These are phyloP conservation scores for Epichloe scottii DNA, from an alignment of 2,329 filamentous ascomycete species.

Conservation along the genomic window DNA sequence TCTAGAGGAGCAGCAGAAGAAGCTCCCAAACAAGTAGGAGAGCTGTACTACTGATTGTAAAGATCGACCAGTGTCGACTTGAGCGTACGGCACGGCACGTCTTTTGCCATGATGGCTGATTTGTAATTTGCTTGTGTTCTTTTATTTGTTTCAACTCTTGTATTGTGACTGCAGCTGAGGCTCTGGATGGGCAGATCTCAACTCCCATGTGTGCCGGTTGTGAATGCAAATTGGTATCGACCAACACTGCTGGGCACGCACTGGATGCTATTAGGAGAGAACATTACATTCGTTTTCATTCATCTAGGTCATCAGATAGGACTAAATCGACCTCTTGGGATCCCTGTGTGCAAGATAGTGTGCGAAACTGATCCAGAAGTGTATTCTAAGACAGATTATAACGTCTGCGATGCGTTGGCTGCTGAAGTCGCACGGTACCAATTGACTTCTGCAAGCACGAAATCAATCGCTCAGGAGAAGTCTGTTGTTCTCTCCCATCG, in stretches of 20 bases:
- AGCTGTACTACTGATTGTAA: neutral
- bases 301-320: slow-evolving; percentile 8
- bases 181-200: neutral
- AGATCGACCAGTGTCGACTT: neutral
- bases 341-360: neutral
- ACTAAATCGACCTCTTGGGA: slow-evolving; percentile 3
- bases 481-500: neutral
- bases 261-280: neutral
- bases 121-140: neutral
- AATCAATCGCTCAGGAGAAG: neutral
- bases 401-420: neutral
- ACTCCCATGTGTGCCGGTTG: neutral
- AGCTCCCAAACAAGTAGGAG: slow-evolving; percentile 24
- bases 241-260: neutral
- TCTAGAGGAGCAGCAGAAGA: slow-evolving; percentile 40
- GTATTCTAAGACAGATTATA: neutral
- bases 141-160: neutral
- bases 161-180: neutral
- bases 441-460: neutral
- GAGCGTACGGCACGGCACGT: neutral
- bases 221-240: neutral
- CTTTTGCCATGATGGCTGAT: slow-evolving; percentile 7
- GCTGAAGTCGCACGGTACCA: neutral
- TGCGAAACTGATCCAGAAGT: neutral
- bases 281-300: neutral